Evolutionary conservation across 371 early-diverging fungal genomes (phyloP).

Genomic region (Haplosporangium sp.): DNA sequence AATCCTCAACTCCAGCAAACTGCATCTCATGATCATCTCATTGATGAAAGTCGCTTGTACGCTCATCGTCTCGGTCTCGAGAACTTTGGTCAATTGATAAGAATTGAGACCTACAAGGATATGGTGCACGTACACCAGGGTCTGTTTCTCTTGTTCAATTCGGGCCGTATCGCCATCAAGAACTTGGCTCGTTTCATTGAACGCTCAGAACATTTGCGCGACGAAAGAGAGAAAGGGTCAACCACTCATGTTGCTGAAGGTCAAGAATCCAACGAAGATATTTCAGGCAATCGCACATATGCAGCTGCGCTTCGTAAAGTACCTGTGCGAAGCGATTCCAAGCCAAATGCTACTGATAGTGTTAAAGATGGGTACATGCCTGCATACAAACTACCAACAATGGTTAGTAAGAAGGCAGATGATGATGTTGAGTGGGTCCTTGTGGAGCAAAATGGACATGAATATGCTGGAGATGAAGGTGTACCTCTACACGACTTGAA

Average conservation of each 20-base stretch:
- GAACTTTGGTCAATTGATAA: slow-evolving; percentile 11
- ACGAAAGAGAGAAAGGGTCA: background rate
- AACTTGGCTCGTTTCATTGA: slow-evolving; percentile 43
- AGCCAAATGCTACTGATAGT: background rate
- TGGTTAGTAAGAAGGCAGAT: slow-evolving; percentile 17
- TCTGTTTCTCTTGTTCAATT: slow-evolving; percentile 6
- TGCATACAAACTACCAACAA: slow-evolving; percentile 11
- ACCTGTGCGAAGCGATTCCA: background rate
- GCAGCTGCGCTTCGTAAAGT: background rate
- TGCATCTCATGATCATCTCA: slow-evolving; percentile 30
- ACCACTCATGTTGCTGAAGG: no score
- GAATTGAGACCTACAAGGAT: slow-evolving; percentile 38
- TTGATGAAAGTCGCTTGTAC: slow-evolving; percentile 35
- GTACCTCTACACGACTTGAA: slow-evolving; percentile 8
- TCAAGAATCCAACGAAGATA: background rate
- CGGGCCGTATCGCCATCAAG: slow-evolving; percentile 21
- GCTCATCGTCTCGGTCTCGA: slow-evolving; percentile 40
- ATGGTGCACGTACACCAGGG: slow-evolving; percentile 52
- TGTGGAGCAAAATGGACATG: slow-evolving; percentile 27
- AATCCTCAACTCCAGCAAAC: slow-evolving; percentile 21
- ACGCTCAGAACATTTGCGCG: slow-evolving; percentile 22
- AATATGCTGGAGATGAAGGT: slow-evolving; percentile 25
- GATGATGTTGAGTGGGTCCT: slow-evolving; percentile 39
- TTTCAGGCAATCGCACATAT: background rate
- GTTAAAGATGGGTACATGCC: slow-evolving; percentile 4